These are phyloP conservation scores for Podaxis carcinomalis DNA, from an alignment of 768 basidiomycete genomes.

Conservation along the genomic window DNA sequence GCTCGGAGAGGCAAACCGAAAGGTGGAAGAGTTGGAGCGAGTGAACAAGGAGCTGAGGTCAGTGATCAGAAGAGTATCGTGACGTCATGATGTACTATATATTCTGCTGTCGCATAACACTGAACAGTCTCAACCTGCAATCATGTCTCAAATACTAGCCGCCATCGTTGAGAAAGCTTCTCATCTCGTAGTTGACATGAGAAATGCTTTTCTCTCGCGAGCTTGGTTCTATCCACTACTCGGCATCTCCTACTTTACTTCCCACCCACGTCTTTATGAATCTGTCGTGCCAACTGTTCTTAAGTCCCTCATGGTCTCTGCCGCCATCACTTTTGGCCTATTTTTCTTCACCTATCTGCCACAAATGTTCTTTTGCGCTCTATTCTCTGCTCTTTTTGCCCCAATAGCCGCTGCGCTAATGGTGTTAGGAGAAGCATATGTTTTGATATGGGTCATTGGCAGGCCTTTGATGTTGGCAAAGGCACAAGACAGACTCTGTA, in stretches of 20 bases:
- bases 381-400: constrained; percentile 62
- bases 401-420: constrained; percentile 47
- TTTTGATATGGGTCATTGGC: constrained; percentile 29
- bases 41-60: constrained; percentile 63
- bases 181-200: constrained; percentile 17
- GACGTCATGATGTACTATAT: constrained; percentile 19
- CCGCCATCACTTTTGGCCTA: constrained; percentile 36
- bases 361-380: constrained; percentile 57
- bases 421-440: constrained; percentile 40
- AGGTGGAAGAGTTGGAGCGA: constrained; percentile 66
- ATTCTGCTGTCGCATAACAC: constrained; percentile 1
- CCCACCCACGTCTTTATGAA: constrained; percentile 31
- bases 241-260: constrained; percentile 31
- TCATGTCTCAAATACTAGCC: constrained; percentile 15
- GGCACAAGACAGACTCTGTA: constrained; percentile 37
- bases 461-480: constrained; percentile 30
- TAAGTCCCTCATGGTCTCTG: constrained; percentile 34
- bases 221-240: constrained; percentile 36
- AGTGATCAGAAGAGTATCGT: constrained; percentile 34
- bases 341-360: constrained; percentile 63
- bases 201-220: constrained; percentile 30
- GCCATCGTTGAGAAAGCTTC: constrained; percentile 14
- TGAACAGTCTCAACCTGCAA: background rate
- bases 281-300: constrained; percentile 31
- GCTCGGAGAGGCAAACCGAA: constrained; percentile 65